Conservation (phyloP, 495 filamentous ascomycete genomes). For the Hypoxylon perforatum region DNA sequence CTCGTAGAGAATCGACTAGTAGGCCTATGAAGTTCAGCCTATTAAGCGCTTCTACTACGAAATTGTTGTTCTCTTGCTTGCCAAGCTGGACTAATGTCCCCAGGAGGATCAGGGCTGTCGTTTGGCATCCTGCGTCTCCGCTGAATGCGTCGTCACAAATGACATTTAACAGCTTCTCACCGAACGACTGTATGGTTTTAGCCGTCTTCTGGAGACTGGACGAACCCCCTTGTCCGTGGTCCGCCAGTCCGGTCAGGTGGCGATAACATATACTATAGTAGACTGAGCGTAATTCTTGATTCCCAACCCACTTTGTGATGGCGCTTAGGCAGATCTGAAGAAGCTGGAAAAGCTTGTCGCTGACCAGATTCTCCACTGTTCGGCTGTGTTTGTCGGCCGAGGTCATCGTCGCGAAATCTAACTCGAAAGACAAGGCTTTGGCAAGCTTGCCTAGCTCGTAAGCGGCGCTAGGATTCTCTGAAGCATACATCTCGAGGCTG, state of each 20-base stretch:
- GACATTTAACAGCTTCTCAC: constrained; percentile 82
- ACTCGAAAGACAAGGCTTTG: constrained; percentile 76
- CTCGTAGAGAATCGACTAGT: constrained; percentile 83
- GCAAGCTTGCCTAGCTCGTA: constrained; percentile 80
- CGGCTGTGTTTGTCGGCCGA: constrained; percentile 54
- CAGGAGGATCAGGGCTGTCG: constrained; percentile 81
- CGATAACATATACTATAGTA: constrained; percentile 90
- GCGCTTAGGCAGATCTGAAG: constrained; percentile 85
- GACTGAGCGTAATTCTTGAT: constrained; percentile 75
- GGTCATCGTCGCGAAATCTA: constrained; percentile 66
- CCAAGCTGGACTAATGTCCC: constrained; percentile 75
- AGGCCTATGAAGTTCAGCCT: constrained; percentile 90
- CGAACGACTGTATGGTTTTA: constrained; percentile 78
- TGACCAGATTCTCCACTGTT: constrained; percentile 75
- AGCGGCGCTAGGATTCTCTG: constrained; percentile 71
- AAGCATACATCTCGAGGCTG: constrained; percentile 78
- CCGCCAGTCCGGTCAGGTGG: constrained; percentile 80
- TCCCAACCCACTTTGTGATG: constrained; percentile 75
- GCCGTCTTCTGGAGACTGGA: constrained; percentile 71
- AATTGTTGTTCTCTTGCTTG: constrained; percentile 70
- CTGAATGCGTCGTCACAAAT: constrained; percentile 94
- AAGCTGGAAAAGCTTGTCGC: constrained; percentile 89
- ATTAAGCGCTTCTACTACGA: constrained; percentile 81
- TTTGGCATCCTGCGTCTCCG: constrained; percentile 81
- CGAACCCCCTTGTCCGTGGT: constrained; percentile 53